phyloP scores from a whole-genome alignment of 2,329 filamentous ascomycete species.

The Fusarium sp. region DNA sequence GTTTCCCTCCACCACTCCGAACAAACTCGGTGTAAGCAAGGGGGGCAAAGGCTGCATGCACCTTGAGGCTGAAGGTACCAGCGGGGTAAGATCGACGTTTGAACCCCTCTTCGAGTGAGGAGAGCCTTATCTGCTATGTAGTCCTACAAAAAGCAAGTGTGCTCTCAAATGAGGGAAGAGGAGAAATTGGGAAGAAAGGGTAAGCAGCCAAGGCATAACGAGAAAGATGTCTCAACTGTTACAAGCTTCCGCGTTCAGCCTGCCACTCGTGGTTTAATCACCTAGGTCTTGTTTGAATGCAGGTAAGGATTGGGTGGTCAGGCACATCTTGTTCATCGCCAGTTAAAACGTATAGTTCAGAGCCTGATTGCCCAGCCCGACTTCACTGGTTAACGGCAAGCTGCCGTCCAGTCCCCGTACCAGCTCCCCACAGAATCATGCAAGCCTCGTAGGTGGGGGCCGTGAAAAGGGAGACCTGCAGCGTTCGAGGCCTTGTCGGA shows the following conservation, averaged over 20 bases:
- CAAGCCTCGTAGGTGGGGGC: background rate
- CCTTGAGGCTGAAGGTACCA: background rate
- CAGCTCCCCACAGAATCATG: background rate
- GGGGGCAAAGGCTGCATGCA: background rate
- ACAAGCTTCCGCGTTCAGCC: too few relatives aligned
- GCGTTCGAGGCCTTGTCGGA: too few relatives aligned
- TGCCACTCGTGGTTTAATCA: too few relatives aligned
- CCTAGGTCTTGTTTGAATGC: too few relatives aligned
- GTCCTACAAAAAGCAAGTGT: background rate
- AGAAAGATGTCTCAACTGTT: too few relatives aligned
- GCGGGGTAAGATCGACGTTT: background rate
- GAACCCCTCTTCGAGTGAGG: too few relatives aligned
- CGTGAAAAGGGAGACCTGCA: too few relatives aligned
- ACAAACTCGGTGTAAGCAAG: too few relatives aligned
- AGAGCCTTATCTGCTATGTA: rapidly evolving
- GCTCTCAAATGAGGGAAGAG: too few relatives aligned
- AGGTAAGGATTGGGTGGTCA: too few relatives aligned
- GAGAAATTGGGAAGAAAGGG: background rate
- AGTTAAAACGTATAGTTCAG: background rate
- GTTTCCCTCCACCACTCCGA: background rate
- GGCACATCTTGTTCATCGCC: background rate
- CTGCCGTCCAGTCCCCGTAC: background rate
- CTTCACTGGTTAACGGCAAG: background rate
- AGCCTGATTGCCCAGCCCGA: background rate
- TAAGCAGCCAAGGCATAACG: too few relatives aligned